Conservation (phyloP, 768 basidiomycete genomes). For the Rhodocollybia butyracea region DNA sequence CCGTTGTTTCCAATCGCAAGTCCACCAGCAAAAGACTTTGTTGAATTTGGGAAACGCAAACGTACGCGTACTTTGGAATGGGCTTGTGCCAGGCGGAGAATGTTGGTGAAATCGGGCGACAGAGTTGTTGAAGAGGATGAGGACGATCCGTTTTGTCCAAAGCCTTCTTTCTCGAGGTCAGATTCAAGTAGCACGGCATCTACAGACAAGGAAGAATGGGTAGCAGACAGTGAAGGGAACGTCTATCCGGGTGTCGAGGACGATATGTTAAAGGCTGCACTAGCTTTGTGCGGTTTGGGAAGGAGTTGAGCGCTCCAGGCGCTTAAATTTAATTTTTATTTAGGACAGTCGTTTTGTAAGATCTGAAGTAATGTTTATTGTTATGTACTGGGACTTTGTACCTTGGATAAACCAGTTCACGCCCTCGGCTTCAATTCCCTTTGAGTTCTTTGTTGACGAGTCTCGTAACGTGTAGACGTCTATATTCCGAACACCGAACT, state of each 20-base stretch:
- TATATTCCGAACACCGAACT: too few relatives aligned
- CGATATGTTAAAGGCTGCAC: constrained; percentile 10
- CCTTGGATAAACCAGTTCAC: too few relatives aligned
- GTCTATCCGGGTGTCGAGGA: constrained; percentile 3
- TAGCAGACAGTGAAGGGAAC: constrained; percentile 22
- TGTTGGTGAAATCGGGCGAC: constrained; percentile 5
- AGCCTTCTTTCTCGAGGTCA: not conserved
- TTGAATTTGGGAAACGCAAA: constrained; percentile 45
- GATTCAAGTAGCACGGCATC: not conserved
- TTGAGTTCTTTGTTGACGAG: too few relatives aligned
- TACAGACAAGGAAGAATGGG: not conserved
- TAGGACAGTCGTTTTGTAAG: not conserved
- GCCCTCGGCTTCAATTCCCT: too few relatives aligned
- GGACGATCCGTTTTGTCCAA: not conserved
- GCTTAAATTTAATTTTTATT: not conserved
- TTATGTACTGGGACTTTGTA: too few relatives aligned
- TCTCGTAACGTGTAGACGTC: too few relatives aligned
- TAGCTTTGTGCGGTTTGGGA: constrained; percentile 12
- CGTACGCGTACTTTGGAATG: constrained; percentile 62
- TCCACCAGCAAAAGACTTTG: constrained; percentile 43
- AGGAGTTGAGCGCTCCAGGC: not conserved
- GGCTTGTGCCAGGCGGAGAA: constrained; percentile 57
- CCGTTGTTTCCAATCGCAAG: constrained; percentile 54
- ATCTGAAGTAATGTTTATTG: constrained; percentile 1
- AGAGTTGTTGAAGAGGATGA: constrained; percentile 1